Base-by-base conservation (phyloP, 2,329 filamentous ascomycete species). In the Geosmithia putterillii region DNA sequence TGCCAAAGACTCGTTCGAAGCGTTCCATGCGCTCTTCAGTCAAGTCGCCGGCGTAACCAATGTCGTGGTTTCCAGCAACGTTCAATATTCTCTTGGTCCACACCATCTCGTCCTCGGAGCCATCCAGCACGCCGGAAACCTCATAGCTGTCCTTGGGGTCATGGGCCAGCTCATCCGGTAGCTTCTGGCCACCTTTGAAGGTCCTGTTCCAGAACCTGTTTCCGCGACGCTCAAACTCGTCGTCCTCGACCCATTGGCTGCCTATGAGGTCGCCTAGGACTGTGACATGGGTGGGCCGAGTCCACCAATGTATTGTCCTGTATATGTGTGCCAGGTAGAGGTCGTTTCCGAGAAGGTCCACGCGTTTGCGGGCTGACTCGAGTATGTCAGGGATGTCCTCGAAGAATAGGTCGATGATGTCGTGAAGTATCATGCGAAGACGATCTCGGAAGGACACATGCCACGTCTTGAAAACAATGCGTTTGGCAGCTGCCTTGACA, bases 311-410 rank as follows among this genome's bases (percentile, higher is more conserved):
- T 41, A 95, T 63, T 0, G 80, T 84, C 15, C 86, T 76, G 62
- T 94, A 95, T 46, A 95, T 88, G 60, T 98, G 92, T 18, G 85
- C 86, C 25, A 98, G 75, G 61, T 96, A 98, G 56, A 80, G 86
- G 63, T 98, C 92, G 62, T 98, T 98, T 4, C 92, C 92, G 54
- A 88, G 76, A 2, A 95, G 74, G 61, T 98, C 92, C 51, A 98
- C 61, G 17, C 76, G 74, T 65, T 98, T 98, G 50, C 86, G 76
- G 42, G 73, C 66, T 1, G 79, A 81, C 51, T 79, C 70, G 41
- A 89, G 51, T 17, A 80, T 70, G 50, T 76, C 73, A 7, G 79
- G 79, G 2, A 88, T 64, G 58, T 95, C 88, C 45, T 81, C 72
- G 46, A 76, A 68, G 49, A 71, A 67, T 28, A 86, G 62, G 50